Conservation (phyloP, 2,329 filamentous ascomycete species). For the Botryotinia convoluta region DNA sequence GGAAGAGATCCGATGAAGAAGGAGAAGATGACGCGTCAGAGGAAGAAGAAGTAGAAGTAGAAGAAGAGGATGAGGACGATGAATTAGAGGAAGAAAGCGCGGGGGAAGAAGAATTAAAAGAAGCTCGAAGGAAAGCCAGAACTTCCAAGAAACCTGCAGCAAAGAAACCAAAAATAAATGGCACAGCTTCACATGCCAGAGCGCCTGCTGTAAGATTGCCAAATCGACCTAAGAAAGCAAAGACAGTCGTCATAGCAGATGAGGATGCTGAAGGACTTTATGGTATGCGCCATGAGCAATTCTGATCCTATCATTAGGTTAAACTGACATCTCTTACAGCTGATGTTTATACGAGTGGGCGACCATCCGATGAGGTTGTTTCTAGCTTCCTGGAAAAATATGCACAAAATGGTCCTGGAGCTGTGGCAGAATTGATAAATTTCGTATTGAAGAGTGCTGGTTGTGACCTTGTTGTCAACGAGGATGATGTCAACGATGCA, state of each 20-base stretch:
- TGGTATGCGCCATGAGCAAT: constrained; percentile 28
- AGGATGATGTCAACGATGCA: constrained; percentile 82
- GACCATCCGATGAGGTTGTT: constrained; percentile 55
- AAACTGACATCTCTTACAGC: constrained; percentile 44
- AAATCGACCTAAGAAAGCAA: constrained; percentile 36
- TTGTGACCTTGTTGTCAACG: constrained; percentile 73
- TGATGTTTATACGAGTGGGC: constrained; percentile 61
- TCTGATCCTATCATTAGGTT: background rate
- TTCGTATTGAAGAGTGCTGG: constrained; percentile 71
- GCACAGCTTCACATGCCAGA: constrained; percentile 54
- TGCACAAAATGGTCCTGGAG: constrained; percentile 50
- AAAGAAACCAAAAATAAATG: constrained; percentile 65
- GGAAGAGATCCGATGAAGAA: constrained; percentile 51
- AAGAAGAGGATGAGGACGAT: constrained; percentile 43
- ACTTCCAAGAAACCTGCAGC: constrained; percentile 55
- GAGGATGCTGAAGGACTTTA: constrained; percentile 33
- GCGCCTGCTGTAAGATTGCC: constrained; percentile 47
- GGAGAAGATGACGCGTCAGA: constrained; percentile 50
- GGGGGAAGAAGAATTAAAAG: constrained; percentile 47
- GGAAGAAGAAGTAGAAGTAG: constrained; percentile 48
- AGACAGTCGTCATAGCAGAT: constrained; percentile 48
- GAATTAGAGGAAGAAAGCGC: constrained; percentile 45
- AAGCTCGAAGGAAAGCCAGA: constrained; percentile 40
- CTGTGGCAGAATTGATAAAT: constrained; percentile 63
- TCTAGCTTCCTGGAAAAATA: constrained; percentile 60